A percentile compares a stretch with the other conserved stretches of the same genome.
Evolutionary conservation across 805 yeast genomes (phyloP).

Genomic region (Pichia californica): DNA sequence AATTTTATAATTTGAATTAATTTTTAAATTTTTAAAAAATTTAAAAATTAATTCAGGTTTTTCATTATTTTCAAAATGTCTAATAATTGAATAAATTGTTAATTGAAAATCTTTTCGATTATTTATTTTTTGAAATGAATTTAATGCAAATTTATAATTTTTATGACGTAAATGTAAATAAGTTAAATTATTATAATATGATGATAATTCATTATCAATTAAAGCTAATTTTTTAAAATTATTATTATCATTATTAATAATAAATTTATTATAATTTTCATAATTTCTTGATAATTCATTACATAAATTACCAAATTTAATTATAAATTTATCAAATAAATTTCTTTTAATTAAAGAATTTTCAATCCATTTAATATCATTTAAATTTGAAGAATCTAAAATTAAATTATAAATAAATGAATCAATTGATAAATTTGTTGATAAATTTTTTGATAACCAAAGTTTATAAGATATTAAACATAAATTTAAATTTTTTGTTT

Average conservation of each 20-base stretch:
- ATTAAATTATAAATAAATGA: constrained; percentile 19
- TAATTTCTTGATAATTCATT: constrained; percentile 11
- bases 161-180: constrained; percentile 17
- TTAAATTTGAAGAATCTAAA: constrained; percentile 15
- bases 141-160: constrained; percentile 9
- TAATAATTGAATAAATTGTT: constrained; percentile 13
- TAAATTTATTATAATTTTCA: constrained; percentile 9
- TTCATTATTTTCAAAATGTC: constrained; percentile 13
- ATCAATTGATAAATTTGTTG: constrained; percentile 18
- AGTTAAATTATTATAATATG: constrained; percentile 13
- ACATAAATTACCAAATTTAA: constrained; percentile 16
- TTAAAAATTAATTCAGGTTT: constrained; percentile 19
- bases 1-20: constrained; percentile 17
- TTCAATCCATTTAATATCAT: constrained; percentile 21
- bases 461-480: constrained; percentile 22
- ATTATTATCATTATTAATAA: constrained; percentile 10
- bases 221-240: constrained; percentile 13
- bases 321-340: constrained; percentile 8
- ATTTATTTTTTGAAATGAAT: constrained; percentile 5
- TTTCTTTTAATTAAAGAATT: constrained; percentile 11
- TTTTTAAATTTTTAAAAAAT: constrained; percentile 24
- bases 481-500: constrained; percentile 18
- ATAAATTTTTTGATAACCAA: constrained; percentile 20
- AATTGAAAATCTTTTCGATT: constrained; percentile 7
- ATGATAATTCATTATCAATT: constrained; percentile 5